phyloP scores from a whole-genome alignment of 2,329 filamentous ascomycete genomes.

The Ceratocystis harringtonii region DNA sequence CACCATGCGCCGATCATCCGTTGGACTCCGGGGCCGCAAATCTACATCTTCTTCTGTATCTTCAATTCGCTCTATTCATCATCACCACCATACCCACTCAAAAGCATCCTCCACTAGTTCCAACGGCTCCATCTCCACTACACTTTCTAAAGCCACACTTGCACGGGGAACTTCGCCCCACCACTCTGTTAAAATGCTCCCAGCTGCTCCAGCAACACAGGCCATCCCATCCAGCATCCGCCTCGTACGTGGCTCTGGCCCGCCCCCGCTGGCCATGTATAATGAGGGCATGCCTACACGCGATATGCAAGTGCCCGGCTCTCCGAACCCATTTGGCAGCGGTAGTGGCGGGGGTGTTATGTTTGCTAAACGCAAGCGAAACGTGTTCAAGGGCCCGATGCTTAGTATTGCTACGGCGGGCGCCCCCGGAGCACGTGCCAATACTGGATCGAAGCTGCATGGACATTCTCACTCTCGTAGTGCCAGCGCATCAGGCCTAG shows the following conservation, averaged over 20 bases:
- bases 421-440: constrained; percentile 22
- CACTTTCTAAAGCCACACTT: constrained; percentile 50
- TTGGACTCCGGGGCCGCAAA: constrained; percentile 75
- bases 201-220: constrained; percentile 62
- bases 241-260: constrained; percentile 50
- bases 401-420: constrained; percentile 31
- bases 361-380: constrained; percentile 70
- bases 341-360: constrained; percentile 41
- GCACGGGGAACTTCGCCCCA: constrained; percentile 61
- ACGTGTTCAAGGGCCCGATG: constrained; percentile 67
- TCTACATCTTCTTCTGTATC: constrained; percentile 93
- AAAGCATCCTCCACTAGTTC: constrained; percentile 91
- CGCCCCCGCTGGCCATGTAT: constrained; percentile 37
- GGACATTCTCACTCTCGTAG: constrained; percentile 36
- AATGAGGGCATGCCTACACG: constrained; percentile 40
- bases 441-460: constrained; percentile 25
- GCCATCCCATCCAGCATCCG: constrained; percentile 77
- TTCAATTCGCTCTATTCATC: constrained; percentile 80
- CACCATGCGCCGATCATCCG: constrained; percentile 67
- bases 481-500: constrained; percentile 47
- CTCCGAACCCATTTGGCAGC: constrained; percentile 41
- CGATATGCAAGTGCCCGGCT: constrained; percentile 31
- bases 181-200: constrained; percentile 85
- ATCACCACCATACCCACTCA: constrained; percentile 73
- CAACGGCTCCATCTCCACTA: constrained; percentile 53